Percentiles rank a stretch among this genome's conserved stretches.
Conservation (phyloP, 2,329 filamentous ascomycete genomes). For the Epichloe sylvatica region DNA sequence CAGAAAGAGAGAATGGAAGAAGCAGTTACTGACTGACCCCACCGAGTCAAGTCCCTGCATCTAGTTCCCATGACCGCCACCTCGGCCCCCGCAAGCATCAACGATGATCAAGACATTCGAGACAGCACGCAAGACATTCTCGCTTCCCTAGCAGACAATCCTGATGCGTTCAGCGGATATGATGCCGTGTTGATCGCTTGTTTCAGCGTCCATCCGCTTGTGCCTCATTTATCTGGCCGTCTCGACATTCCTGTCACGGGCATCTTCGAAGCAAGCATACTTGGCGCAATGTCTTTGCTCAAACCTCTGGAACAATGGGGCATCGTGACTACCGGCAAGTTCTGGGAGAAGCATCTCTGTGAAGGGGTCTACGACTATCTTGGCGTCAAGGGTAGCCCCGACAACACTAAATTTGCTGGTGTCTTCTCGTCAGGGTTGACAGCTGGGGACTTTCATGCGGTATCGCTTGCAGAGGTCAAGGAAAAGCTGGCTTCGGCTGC, state of each 20-base stretch:
- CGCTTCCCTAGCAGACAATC: slow-evolving; percentile 30
- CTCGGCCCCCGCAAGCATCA: slow-evolving; percentile 58
- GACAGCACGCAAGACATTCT: slow-evolving; percentile 50
- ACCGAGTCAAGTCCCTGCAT: slow-evolving; percentile 35
- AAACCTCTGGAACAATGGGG: slow-evolving; percentile 47
- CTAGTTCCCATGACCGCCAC: slow-evolving; percentile 56
- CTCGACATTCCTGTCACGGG: slow-evolving; percentile 32
- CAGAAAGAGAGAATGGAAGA: not conserved
- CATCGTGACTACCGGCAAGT: slow-evolving; percentile 75
- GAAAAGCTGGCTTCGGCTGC: slow-evolving; percentile 57
- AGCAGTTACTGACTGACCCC: not conserved
- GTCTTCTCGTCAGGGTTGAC: slow-evolving; percentile 71
- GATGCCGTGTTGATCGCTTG: slow-evolving; percentile 79
- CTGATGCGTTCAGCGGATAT: slow-evolving; percentile 29
- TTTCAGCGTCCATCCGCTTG: slow-evolving; percentile 73
- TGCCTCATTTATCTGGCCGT: slow-evolving; percentile 36
- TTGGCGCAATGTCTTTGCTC: slow-evolving; percentile 43
- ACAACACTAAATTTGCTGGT: slow-evolving; percentile 50
- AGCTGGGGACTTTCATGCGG: slow-evolving; percentile 64
- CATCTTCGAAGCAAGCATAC: slow-evolving; percentile 76
- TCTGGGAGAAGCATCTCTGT: slow-evolving; percentile 63
- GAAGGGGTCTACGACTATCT: slow-evolving; percentile 52
- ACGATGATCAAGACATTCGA: slow-evolving; percentile 55
- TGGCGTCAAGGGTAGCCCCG: slow-evolving; percentile 27
- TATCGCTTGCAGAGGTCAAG: slow-evolving; percentile 49